phyloP scores from a whole-genome alignment of 257 asterid species.

The Linaria vulgaris region DNA sequence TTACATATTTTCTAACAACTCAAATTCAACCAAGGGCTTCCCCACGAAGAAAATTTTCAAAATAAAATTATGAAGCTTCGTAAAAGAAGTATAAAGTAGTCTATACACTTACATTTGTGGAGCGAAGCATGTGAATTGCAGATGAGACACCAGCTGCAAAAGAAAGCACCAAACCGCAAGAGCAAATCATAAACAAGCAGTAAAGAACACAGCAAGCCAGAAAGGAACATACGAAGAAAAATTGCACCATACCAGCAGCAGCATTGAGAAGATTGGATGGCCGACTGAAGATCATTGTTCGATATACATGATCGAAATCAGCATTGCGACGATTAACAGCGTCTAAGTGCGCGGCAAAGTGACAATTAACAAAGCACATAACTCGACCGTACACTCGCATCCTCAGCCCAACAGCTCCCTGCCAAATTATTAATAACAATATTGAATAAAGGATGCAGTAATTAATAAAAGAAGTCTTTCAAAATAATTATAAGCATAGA shows the following conservation, averaged over 20 bases:
- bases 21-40: constrained; percentile 19
- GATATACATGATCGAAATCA: constrained; percentile 93
- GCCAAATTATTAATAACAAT: constrained; percentile 26
- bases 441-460: constrained; percentile 8
- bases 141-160: constrained; percentile 78
- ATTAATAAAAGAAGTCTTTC: background rate
- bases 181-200: constrained; percentile 45
- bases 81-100: constrained; percentile 27
- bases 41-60: background rate
- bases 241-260: constrained; percentile 67
- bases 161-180: constrained; percentile 55
- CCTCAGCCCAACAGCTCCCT: constrained; percentile 99
- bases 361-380: constrained; percentile 94
- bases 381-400: constrained; percentile 80
- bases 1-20: constrained; percentile 12
- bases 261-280: constrained; percentile 65
- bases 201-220: constrained; percentile 47
- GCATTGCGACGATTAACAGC: constrained; percentile 91
- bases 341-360: constrained; percentile 96
- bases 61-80: constrained; percentile 25
- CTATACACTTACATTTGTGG: constrained; percentile 61
- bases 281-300: constrained; percentile 77
- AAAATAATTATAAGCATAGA: too few species aligned
- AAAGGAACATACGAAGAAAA: constrained; percentile 46
- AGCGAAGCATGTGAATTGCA: constrained; percentile 69